phyloP scores from a whole-genome alignment of 2,329 filamentous ascomycete species.

The Sporothrix mexicana region DNA sequence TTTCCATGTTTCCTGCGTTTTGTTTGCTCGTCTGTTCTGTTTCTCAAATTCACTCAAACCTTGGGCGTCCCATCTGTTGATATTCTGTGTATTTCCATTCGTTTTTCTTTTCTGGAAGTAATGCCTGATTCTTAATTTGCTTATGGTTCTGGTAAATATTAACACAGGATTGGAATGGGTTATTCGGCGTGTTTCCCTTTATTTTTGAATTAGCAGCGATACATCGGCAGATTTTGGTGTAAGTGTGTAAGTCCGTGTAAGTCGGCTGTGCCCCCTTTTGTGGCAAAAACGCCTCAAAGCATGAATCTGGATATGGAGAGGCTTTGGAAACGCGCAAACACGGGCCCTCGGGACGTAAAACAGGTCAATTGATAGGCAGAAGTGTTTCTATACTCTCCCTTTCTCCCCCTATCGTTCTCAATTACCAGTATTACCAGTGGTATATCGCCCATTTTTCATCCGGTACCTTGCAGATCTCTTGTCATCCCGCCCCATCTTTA shows the following conservation, averaged over 20 bases:
- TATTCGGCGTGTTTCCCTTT: neutral
- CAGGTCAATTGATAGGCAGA: constrained; percentile 13
- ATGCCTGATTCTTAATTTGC: neutral
- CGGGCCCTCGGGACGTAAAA: constrained; percentile 13
- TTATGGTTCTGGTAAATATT: too few species aligned
- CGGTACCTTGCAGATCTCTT: constrained; percentile 23
- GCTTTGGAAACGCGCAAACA: neutral
- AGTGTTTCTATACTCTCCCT: neutral
- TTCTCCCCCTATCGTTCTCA: neutral
- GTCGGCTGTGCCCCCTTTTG: neutral
- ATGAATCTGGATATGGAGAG: constrained; percentile 6
- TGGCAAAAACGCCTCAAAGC: constrained; percentile 3
- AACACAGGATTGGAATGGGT: too few species aligned
- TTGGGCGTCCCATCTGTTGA: too few species aligned
- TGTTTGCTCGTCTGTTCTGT: neutral
- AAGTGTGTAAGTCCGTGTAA: neutral
- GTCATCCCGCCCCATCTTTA: neutral
- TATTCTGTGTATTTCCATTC: neutral
- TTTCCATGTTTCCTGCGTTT: neutral
- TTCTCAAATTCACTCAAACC: neutral
- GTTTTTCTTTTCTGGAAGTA: neutral
- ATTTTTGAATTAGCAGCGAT: neutral
- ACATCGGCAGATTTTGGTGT: neutral
- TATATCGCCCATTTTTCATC: neutral
- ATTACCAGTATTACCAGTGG: too few species aligned